These are phyloP conservation scores for Barbatosphaeria neglecta DNA, from an alignment of 495 filamentous ascomycete genomes.

Conservation along the genomic window DNA sequence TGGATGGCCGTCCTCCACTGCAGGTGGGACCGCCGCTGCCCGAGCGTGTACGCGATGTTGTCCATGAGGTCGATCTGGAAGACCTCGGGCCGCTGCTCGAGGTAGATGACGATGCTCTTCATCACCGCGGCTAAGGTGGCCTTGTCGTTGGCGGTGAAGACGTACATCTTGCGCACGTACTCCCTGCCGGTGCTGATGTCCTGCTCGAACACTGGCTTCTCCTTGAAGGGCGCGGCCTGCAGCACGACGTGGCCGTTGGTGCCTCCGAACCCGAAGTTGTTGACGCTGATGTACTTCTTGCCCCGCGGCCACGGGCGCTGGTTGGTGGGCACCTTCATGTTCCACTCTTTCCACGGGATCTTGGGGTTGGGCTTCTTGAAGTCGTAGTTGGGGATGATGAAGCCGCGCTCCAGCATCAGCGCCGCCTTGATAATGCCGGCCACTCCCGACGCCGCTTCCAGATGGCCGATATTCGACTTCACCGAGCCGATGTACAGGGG, in stretches of 20 bases:
- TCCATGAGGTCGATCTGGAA: constrained; percentile 28
- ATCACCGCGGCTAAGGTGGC: constrained; percentile 20
- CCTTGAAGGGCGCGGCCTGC: constrained; percentile 22
- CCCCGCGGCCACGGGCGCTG: constrained; percentile 22
- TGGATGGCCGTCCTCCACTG: constrained; percentile 30
- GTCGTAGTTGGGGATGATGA: constrained; percentile 35
- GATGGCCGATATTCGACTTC: constrained; percentile 50
- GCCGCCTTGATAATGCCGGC: constrained; percentile 45
- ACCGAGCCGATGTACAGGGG: constrained; percentile 45
- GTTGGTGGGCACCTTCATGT: constrained; percentile 25
- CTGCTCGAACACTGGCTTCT: constrained; percentile 3
- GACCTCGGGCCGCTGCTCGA: constrained; percentile 34
- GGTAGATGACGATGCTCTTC: constrained; percentile 34
- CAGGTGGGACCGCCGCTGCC: constrained; percentile 25
- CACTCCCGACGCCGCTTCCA: constrained; percentile 44
- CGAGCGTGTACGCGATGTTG: constrained; percentile 30
- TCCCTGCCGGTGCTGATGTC: constrained; percentile 13
- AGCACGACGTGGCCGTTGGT: constrained; percentile 47
- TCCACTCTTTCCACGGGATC: constrained; percentile 35
- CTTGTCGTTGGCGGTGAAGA: constrained; percentile 37
- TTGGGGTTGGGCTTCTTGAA: constrained; percentile 43
- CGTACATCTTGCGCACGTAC: constrained; percentile 27
- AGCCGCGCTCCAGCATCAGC: constrained; percentile 42
- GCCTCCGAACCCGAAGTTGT: constrained; percentile 36
- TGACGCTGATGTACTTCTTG: constrained; percentile 28